These are phyloP conservation scores for Lactarius pseudohatsudake DNA, from an alignment of 768 basidiomycete genomes.

Conservation along the genomic window DNA sequence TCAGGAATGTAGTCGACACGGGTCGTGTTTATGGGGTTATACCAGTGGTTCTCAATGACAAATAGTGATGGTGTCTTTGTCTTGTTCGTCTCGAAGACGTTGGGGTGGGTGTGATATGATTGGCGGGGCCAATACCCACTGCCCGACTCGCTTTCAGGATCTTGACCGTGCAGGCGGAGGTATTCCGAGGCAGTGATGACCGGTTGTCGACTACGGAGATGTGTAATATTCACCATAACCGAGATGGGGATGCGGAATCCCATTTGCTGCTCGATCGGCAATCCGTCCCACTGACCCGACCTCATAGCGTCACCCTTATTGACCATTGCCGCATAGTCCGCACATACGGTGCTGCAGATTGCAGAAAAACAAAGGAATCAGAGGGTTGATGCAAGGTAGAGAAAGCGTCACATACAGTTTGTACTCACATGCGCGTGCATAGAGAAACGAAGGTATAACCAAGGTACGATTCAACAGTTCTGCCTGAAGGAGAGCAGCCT, in stretches of 20 bases:
- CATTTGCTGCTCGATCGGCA: constrained; percentile 40
- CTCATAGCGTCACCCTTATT: constrained; percentile 46
- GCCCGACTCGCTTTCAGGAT: constrained; percentile 38
- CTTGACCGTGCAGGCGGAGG: constrained; percentile 42
- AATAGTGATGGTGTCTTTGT: constrained; percentile 34
- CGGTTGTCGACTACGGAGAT: constrained; percentile 40
- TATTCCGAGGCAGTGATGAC: constrained; percentile 45
- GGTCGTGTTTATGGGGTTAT: constrained; percentile 39
- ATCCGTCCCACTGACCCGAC: constrained; percentile 42
- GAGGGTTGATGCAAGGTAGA: constrained; percentile 8
- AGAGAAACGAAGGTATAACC: constrained; percentile 46
- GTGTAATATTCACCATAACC: constrained; percentile 44
- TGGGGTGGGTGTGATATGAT: constrained; percentile 37
- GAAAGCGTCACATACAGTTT: constrained; percentile 35
- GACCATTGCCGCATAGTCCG: constrained; percentile 44
- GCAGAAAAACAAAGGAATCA: neutral
- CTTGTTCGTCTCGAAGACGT: constrained; percentile 30
- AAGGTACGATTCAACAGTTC: constrained; percentile 44
- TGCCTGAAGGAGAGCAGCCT: constrained; percentile 46
- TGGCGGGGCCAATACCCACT: constrained; percentile 42
- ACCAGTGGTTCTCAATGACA: constrained; percentile 42
- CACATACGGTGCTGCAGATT: constrained; percentile 37
- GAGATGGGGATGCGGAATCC: constrained; percentile 40
- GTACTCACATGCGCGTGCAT: constrained; percentile 47
- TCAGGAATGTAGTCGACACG: constrained; percentile 42